These are phyloP conservation scores for Naganishia randhawae DNA, from an alignment of 768 basidiomycete species.

Conservation along the genomic window DNA sequence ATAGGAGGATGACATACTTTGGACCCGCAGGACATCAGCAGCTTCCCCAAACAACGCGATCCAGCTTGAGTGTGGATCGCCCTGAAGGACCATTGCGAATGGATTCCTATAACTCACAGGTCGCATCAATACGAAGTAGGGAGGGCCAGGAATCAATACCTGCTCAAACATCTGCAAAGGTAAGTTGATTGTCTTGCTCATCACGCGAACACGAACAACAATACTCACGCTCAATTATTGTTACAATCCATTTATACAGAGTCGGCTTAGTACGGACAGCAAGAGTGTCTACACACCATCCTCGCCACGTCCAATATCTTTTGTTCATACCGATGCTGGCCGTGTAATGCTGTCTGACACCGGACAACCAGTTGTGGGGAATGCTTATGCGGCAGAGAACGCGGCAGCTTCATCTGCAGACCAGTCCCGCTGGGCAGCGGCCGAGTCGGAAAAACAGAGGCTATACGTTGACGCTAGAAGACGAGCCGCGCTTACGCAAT, in stretches of 20 bases:
- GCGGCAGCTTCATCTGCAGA: conserved; percentile 1
- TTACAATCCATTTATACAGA: neutral
- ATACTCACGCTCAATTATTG: neutral
- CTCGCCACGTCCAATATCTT: conserved; percentile 22
- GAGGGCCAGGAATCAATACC: conserved; percentile 3
- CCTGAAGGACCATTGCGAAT: conserved; percentile 1
- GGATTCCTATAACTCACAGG: conserved; percentile 11
- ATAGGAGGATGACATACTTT: conserved; percentile 20
- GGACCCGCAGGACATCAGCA: neutral
- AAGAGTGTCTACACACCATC: conserved; percentile 12
- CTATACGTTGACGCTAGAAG: conserved; percentile 38
- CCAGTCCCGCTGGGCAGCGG: conserved; percentile 34
- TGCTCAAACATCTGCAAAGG: neutral
- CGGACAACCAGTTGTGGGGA: conserved; percentile 7
- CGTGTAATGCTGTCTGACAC: conserved; percentile 7
- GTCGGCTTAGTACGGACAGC: conserved; percentile 11
- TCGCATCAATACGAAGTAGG: conserved; percentile 9
- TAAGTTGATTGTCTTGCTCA: neutral
- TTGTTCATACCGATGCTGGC: conserved; percentile 24
- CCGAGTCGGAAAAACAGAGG: conserved; percentile 40
- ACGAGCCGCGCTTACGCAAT: conserved; percentile 37
- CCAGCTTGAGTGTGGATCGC: conserved; percentile 10
- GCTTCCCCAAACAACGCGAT: neutral
- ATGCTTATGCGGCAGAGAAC: neutral
- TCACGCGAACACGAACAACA: neutral